Base-by-base conservation (phyloP, 176 grass and related monocot species). In the Calamus simplicifolius region DNA sequence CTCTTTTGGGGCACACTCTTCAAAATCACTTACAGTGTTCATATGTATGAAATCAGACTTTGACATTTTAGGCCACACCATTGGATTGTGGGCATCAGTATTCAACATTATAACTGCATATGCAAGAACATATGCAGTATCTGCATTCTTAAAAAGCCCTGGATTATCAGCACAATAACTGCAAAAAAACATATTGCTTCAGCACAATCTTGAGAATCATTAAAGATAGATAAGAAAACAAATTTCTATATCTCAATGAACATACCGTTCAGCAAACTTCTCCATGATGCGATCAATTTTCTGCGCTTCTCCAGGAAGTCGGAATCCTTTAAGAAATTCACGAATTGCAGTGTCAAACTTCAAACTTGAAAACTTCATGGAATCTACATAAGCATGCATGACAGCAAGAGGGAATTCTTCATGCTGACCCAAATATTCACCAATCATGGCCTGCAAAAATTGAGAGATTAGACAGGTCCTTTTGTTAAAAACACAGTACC, bases 231-330 rank as follows among this genome's bases (percentile, higher is more conserved):
- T 6, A 0, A 0, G 1, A 30, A 66, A 29, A 35, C 7, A 29
- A 17, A 43, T 12, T 43, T 43, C 35, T 12, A 2, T 43, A 13
- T 43, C 35, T 2, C 1, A 12, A 43, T 43, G 35, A 43, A 43
- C 35, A 2, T 89, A 98, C 94, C 94, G 81, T 69, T 98, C 94
- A 73, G 94, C 88, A 76, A 98, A 98, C 59, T 98, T 98, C 77
- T 98, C 94, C 94, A 98, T 98, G 72, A 98, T 98, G 52, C 94
- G 84, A 79, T 98, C 94, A 74, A 98, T 98, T 69, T 98, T 98
- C 63, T 98, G 94, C 62, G 94, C 94, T 74, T 98, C 94, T 13
- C 94, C 94, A 79, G 94, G 94, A 70, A 98, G 88, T 35, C 79
- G 78, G 83, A 98, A 98, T 66, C 88, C 94, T 85, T 79, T 89